These are phyloP conservation scores for Lodderomyces jiufengensis DNA, from an alignment of 1,139 yeast species.

Conservation along the genomic window DNA sequence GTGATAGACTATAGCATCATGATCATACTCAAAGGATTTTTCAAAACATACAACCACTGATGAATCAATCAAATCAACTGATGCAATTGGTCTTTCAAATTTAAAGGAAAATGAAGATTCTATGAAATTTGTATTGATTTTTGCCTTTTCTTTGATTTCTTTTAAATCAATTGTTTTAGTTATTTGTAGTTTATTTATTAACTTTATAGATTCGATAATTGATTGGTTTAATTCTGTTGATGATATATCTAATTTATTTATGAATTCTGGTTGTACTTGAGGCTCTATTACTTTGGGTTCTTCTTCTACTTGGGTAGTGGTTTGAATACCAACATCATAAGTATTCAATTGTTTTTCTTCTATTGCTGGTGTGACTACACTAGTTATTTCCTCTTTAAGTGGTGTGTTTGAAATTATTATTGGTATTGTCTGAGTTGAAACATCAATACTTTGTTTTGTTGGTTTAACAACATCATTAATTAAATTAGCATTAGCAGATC, in stretches of 20 bases:
- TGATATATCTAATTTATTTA: constrained; percentile 3
- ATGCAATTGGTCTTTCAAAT: constrained; percentile 22
- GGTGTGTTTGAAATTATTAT: background rate
- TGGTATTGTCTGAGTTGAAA: constrained; percentile 11
- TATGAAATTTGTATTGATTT: constrained; percentile 2
- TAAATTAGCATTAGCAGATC: constrained; percentile 16
- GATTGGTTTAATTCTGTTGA: constrained; percentile 10
- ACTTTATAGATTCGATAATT: constrained; percentile 11
- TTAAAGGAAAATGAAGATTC: background rate
- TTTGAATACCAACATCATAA: constrained; percentile 33
- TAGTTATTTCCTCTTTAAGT: background rate
- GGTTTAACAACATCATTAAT: constrained; percentile 1
- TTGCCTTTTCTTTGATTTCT: constrained; percentile 1
- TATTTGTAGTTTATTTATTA: constrained; percentile 10
- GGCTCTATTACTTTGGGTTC: constrained; percentile 8
- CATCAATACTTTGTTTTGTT: constrained; percentile 9
- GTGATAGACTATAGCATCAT: constrained; percentile 35
- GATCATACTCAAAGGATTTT: background rate
- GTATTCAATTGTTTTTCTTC: constrained; percentile 18
- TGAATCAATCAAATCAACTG: constrained; percentile 34
- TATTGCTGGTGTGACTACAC: background rate
- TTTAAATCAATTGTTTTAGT: constrained; percentile 9
- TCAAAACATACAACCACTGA: constrained; percentile 12
- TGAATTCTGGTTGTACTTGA: background rate
- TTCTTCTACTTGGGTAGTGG: constrained; percentile 1